A percentile compares a stretch with the other conserved stretches of the same genome.
Conservation (phyloP, 306 rosid species). For the Trifolium pratense region DNA sequence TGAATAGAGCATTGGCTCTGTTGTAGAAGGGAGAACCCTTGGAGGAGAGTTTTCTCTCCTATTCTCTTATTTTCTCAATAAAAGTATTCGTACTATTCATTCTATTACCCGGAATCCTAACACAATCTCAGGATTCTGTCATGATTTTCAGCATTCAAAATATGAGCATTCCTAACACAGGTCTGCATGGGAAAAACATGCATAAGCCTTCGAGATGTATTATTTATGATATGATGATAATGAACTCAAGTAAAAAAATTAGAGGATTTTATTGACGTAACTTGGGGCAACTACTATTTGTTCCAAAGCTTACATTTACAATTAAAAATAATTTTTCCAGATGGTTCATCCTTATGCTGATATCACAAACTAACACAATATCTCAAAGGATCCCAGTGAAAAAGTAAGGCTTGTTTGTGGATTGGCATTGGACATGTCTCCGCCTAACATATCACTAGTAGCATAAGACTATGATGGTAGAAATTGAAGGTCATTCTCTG, state of each 20-base stretch:
- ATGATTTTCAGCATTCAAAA: too few relatives aligned
- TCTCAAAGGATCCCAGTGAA: slow-evolving; percentile 8
- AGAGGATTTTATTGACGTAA: slow-evolving; percentile 1
- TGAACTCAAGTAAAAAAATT: slow-evolving; percentile 22
- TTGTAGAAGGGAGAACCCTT: not conserved
- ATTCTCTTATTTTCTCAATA: not conserved
- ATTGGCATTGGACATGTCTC: slow-evolving; percentile 6
- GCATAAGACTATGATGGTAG: not conserved
- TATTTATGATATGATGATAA: not conserved
- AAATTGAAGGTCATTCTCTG: not conserved
- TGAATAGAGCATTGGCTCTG: slow-evolving; percentile 7
- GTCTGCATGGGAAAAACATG: slow-evolving; percentile 14
- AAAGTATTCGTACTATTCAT: not conserved
- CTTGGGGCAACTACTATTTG: slow-evolving; percentile 16
- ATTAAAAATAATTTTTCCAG: slow-evolving; percentile 1
- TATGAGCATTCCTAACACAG: too few relatives aligned
- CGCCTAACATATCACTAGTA: slow-evolving; percentile 2
- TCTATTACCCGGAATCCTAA: not conserved
- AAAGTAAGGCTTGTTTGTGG: slow-evolving; percentile 11
- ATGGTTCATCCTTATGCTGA: slow-evolving; percentile 19
- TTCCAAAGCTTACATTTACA: slow-evolving; percentile 6
- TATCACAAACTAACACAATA: slow-evolving; percentile 29
- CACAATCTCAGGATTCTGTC: not conserved
- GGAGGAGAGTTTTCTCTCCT: not conserved
- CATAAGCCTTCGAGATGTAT: slow-evolving; percentile 5